A percentile compares a stretch with the other conserved stretches of the same genome.
phyloP scores from a whole-genome alignment of 352 stramenopile species.

The Halophytophthora polymorphica region DNA sequence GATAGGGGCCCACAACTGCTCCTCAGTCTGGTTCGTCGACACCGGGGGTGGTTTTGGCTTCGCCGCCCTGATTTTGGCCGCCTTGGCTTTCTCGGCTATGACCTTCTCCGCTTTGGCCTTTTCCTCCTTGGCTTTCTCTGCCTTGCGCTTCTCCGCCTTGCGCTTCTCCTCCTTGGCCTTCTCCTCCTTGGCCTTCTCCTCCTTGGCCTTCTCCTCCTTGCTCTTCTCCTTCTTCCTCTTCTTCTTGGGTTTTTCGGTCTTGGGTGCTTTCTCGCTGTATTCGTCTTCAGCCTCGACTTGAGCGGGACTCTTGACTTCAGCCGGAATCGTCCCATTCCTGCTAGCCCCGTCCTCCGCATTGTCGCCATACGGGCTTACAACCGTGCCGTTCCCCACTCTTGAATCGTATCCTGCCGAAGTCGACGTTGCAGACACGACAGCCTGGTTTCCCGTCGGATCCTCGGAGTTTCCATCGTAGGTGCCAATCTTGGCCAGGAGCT shows the following conservation, averaged over 20 bases:
- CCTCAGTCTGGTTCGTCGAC: not conserved
- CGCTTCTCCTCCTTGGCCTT: constrained; percentile 3
- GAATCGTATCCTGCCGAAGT: too few relatives aligned
- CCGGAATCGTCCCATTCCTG: too few relatives aligned
- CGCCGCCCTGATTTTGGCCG: not conserved
- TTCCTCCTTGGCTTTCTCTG: constrained; percentile 7
- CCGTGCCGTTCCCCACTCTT: too few relatives aligned
- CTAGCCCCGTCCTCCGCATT: too few relatives aligned
- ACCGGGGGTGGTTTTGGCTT: constrained; percentile 3
- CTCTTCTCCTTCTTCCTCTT: constrained; percentile 14
- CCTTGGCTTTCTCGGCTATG: not conserved
- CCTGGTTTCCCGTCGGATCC: too few relatives aligned
- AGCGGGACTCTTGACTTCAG: too few relatives aligned
- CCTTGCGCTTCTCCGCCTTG: not conserved
- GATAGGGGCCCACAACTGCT: constrained; percentile 18
- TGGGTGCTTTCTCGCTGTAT: too few relatives aligned
- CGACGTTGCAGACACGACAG: too few relatives aligned
- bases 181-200: not conserved
- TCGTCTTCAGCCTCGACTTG: too few relatives aligned
- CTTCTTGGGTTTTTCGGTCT: constrained; percentile 1
- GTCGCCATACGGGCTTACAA: too few relatives aligned
- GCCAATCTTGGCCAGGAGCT: too few relatives aligned
- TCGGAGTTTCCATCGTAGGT: too few relatives aligned
- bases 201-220: not conserved
- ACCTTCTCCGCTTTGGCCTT: not conserved